phyloP scores from a whole-genome alignment of 2,329 filamentous ascomycete genomes.

The Raffaelea deltoideospora region DNA sequence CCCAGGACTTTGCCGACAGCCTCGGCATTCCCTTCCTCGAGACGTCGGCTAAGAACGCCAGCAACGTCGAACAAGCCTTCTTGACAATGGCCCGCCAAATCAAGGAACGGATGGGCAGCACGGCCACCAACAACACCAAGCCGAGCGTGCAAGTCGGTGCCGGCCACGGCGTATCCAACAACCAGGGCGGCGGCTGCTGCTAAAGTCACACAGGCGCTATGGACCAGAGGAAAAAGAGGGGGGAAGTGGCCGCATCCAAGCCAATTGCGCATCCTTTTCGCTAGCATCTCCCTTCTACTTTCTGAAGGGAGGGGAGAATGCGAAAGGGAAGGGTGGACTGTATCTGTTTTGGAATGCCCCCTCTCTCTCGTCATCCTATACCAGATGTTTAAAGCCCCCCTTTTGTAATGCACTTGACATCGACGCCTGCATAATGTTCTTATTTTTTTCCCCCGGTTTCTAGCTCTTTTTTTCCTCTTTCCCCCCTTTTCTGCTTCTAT shows the following conservation, averaged over 20 bases:
- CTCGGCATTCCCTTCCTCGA: slow-evolving; percentile 98
- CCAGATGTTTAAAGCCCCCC: too few relatives aligned
- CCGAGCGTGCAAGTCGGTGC: slow-evolving; percentile 91
- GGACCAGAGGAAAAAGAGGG: too few relatives aligned
- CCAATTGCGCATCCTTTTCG: too few relatives aligned
- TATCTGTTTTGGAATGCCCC: too few relatives aligned
- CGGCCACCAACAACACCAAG: slow-evolving; percentile 92
- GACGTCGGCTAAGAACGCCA: slow-evolving; percentile 98
- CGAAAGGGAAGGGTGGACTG: too few relatives aligned
- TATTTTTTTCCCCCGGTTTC: neutral
- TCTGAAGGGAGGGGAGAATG: too few relatives aligned
- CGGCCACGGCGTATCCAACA: slow-evolving; percentile 72
- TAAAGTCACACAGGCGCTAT: too few relatives aligned
- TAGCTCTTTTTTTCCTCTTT: neutral
- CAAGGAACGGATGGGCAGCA: slow-evolving; percentile 98
- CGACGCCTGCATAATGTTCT: too few relatives aligned
- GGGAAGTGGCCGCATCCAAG: too few relatives aligned
- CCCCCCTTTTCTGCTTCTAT: neutral
- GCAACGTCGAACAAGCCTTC: slow-evolving; percentile 99
- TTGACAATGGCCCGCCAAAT: slow-evolving; percentile 99
- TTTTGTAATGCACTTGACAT: too few relatives aligned
- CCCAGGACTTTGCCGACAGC: slow-evolving; percentile 93
- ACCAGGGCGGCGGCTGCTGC: slow-evolving; percentile 19
- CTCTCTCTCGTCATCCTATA: too few relatives aligned
- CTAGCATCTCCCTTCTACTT: too few relatives aligned